Conservation (phyloP, 2,329 filamentous ascomycete genomes). For the Colletotrichum lentis region DNA sequence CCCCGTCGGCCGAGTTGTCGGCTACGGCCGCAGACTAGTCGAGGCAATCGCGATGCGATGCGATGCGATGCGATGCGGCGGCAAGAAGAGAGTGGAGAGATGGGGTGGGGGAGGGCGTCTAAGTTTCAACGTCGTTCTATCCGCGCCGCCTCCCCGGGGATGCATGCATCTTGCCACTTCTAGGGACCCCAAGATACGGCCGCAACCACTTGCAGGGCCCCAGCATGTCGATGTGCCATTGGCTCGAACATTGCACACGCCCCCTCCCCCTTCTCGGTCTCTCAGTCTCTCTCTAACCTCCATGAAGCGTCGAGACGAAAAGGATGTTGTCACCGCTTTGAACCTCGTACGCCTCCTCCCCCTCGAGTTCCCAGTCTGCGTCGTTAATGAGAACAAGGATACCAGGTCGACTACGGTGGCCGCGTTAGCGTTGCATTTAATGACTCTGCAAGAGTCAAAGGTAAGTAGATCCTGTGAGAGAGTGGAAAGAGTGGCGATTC, state of each 20-base stretch:
- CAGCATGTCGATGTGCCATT: slow-evolving; percentile 16
- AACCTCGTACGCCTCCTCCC: slow-evolving; percentile 88
- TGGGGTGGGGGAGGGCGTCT: slow-evolving; percentile 29
- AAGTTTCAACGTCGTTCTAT: slow-evolving; percentile 34
- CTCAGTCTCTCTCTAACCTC: slow-evolving; percentile 66
- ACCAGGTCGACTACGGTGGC: slow-evolving; percentile 76
- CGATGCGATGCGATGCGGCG: slow-evolving; percentile 12
- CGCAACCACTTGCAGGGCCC: slow-evolving; percentile 27
- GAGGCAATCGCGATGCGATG: slow-evolving; percentile 17
- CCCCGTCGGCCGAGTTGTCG: slow-evolving; percentile 24
- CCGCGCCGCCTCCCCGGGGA: slow-evolving; percentile 12
- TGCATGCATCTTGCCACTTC: slow-evolving; percentile 32
- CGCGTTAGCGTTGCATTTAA: slow-evolving; percentile 36
- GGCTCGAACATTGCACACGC: slow-evolving; percentile 24
- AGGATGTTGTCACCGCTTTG: slow-evolving; percentile 85
- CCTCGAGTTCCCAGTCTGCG: slow-evolving; percentile 97
- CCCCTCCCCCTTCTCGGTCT: slow-evolving; percentile 5
- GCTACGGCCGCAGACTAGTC: slow-evolving; percentile 34
- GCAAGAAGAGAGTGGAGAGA: slow-evolving; percentile 15
- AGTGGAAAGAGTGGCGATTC: slow-evolving; percentile 21
- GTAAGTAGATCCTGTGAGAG: slow-evolving; percentile 4
- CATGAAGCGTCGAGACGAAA: slow-evolving; percentile 96
- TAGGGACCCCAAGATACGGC: slow-evolving; percentile 31
- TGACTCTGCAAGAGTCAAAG: slow-evolving; percentile 9
- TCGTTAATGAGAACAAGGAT: slow-evolving; percentile 98